Conservation (phyloP, 768 basidiomycete species). For the Agrocybe pediades region DNA sequence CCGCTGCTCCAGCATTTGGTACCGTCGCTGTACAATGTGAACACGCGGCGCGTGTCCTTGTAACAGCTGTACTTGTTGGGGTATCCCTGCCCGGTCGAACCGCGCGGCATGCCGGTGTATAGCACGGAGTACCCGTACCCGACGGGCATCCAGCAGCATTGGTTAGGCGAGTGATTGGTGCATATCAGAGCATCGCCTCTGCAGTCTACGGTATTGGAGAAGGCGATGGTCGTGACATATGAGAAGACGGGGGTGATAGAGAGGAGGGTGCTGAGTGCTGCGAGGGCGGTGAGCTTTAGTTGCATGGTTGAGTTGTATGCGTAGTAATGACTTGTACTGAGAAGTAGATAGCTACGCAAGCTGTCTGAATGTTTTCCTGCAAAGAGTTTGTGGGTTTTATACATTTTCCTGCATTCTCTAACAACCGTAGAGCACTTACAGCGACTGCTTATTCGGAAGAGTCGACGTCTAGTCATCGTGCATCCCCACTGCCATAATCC, state of each 20-base stretch:
- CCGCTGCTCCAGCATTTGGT: conserved; percentile 7
- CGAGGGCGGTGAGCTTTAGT: background rate
- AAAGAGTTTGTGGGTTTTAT: no score
- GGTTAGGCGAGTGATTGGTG: conserved; percentile 6
- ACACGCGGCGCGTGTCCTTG: no score
- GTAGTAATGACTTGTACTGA: no score
- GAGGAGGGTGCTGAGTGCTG: background rate
- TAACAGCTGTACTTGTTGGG: no score
- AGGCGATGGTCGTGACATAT: conserved; percentile 7
- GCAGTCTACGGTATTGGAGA: conserved; percentile 13
- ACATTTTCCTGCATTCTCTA: no score
- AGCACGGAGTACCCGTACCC: conserved; percentile 17
- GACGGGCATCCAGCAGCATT: conserved; percentile 18
- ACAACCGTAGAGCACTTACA: no score
- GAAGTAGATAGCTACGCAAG: no score
- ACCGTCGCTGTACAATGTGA: conserved; percentile 1
- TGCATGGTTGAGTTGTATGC: no score
- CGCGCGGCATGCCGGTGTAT: conserved; percentile 15
- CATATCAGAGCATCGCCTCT: conserved; percentile 14
- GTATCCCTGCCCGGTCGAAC: conserved; percentile 16
- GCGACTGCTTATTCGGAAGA: no score
- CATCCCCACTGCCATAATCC: no score
- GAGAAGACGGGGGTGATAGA: background rate
- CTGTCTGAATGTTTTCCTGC: no score
- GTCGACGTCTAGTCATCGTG: no score